Base-by-base conservation (phyloP, 495 filamentous ascomycete species). In the Talaromyces borbonicus region DNA sequence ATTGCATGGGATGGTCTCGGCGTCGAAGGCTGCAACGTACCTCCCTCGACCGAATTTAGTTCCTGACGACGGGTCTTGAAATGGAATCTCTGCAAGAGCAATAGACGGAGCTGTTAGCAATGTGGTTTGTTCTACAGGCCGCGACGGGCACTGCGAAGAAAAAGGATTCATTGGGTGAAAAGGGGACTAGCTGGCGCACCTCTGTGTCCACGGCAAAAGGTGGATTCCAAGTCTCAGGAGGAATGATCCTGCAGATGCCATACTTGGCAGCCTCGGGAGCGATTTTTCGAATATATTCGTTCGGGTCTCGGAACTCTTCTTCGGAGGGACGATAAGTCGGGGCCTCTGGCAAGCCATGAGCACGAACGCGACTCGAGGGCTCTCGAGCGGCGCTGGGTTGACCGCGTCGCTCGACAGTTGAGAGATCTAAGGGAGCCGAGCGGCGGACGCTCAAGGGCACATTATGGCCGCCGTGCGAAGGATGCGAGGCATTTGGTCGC, bases 11-110 rank as follows among this genome's bases (percentile, higher is more conserved):
- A 54, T 56, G 54, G 55, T 53, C 57, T 52, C 51, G 52, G 46
- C 43, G 59, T 56, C 58, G 61, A 58, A 54, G 39, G 53, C 52
- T 60, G 52, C 56, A 53, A 70, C 84, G 76, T 81, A 92, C 90
- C 90, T 76, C 92, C 92, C 83, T 99, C 92, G 41, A 96, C 87
- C 12, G 90, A 95, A 60, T 97, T 99, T 39, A 99, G 77, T 60
- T 99, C 92, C 66, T 97, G 93, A 61, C 90, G 87, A 62, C 92
- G 78, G 5, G 92, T 99, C 46, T 87, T 81, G 63, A 99, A 99
- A 60, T 96, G 92, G 58, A 99, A 99, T 59, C 80, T 80, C 92
- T 97, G 53, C 49, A n/a, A n/a, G n/a, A 50, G 47, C 14, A 22
- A 33, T 15, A 39, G 19, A 12, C 15, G 43, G 12, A 30, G 24